Percentiles rank a stretch among this genome's conserved stretches.
Evolutionary conservation across 805 yeast species (phyloP).

Genomic region (Sugiyamaella valdiviana): DNA sequence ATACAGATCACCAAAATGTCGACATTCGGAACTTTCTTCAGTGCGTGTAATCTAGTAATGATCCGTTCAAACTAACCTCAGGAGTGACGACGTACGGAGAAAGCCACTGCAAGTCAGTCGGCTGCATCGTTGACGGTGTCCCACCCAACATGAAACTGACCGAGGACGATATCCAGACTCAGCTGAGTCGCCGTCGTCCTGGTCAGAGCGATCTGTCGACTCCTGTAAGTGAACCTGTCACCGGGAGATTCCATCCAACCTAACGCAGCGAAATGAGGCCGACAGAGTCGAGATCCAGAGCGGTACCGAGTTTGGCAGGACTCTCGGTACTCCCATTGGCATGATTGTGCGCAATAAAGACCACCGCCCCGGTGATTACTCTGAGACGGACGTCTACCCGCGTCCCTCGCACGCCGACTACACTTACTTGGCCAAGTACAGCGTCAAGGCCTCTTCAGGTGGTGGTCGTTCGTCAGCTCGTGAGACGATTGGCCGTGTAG

Average conservation of each 20-base stretch:
- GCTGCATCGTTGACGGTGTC: slow-evolving; percentile 96
- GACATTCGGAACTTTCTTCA: slow-evolving; percentile 56
- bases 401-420: slow-evolving; percentile 98
- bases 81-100: slow-evolving; percentile 94
- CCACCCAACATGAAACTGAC: slow-evolving; percentile 89
- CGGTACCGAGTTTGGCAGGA: slow-evolving; percentile 85
- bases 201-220: slow-evolving; percentile 91
- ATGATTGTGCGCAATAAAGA: slow-evolving; percentile 92
- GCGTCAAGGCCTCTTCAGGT: slow-evolving; percentile 88
- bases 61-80: not conserved
- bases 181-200: slow-evolving; percentile 93
- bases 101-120: slow-evolving; percentile 95
- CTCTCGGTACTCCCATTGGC: slow-evolving; percentile 93
- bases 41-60: slow-evolving; percentile 5
- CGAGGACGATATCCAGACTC: slow-evolving; percentile 91
- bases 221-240: slow-evolving; percentile 40
- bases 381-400: slow-evolving; percentile 91
- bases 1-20: too few species aligned
- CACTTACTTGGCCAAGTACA: slow-evolving; percentile 87
- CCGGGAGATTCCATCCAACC: not conserved
- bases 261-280: slow-evolving; percentile 64
- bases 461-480: slow-evolving; percentile 98
- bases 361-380: slow-evolving; percentile 94
- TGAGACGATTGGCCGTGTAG: slow-evolving; percentile 97
- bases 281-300: slow-evolving; percentile 89